Percentiles rank a stretch among this genome's conserved stretches.
phyloP scores from a whole-genome alignment of 1,139 yeast species.

The Protomyces pachydermus region DNA sequence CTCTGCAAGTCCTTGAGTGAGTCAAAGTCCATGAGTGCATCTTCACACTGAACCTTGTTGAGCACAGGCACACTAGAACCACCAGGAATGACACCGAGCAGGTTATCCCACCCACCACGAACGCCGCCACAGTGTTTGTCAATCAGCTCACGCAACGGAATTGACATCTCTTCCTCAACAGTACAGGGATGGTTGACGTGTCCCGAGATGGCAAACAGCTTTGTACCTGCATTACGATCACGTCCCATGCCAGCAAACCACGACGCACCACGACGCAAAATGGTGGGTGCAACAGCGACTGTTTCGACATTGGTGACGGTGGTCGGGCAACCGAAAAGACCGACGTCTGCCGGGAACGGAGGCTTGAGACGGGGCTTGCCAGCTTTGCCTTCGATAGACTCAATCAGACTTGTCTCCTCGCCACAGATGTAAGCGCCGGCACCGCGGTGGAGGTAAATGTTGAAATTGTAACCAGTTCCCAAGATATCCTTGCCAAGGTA shows the following conservation, averaged over 20 bases:
- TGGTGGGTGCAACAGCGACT: slow-evolving; percentile 82
- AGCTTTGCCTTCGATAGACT: slow-evolving; percentile 82
- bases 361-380: slow-evolving; percentile 91
- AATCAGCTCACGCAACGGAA: slow-evolving; percentile 70
- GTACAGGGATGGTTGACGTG: slow-evolving; percentile 89
- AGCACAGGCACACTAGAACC: slow-evolving; percentile 81
- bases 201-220: slow-evolving; percentile 79
- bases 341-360: slow-evolving; percentile 91
- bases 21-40: slow-evolving; percentile 77
- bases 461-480: slow-evolving; percentile 79
- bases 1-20: slow-evolving; percentile 78
- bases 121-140: slow-evolving; percentile 89
- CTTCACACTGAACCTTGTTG: slow-evolving; percentile 61
- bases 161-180: slow-evolving; percentile 89
- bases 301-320: slow-evolving; percentile 88
- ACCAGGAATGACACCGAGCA: slow-evolving; percentile 80
- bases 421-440: slow-evolving; percentile 92
- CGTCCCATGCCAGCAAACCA: slow-evolving; percentile 83
- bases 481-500: slow-evolving; percentile 76
- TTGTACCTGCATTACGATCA: slow-evolving; percentile 76
- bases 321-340: slow-evolving; percentile 82
- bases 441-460: slow-evolving; percentile 77
- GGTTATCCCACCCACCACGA: slow-evolving; percentile 86
- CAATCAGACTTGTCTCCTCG: slow-evolving; percentile 83
- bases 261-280: slow-evolving; percentile 78